Evolutionary conservation across 768 basidiomycete genomes (phyloP), one percentile per base, ranked within the genome.

Genomic region (Kwoniella sp.): DNA sequence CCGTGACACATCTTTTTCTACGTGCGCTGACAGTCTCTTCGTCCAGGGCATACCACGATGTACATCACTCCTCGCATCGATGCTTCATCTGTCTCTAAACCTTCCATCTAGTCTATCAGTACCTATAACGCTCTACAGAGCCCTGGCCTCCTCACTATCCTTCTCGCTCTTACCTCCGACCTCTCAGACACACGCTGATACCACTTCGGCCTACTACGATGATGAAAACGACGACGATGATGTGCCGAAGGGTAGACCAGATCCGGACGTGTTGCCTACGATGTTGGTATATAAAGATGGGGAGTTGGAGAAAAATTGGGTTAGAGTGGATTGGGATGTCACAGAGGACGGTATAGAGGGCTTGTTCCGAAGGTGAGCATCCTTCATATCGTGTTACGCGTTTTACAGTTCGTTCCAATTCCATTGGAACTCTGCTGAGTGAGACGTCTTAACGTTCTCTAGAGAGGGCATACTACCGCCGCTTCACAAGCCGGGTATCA

Each of bases 181-280:
- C 13, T 61, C 67, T 0, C 22, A 45, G 22, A 53, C 55, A 56
- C 34, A 58, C 28, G 20, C 37, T n/a, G 12, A 26, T 2, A 20
- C n/a, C 30, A 26, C 9, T 34, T n/a, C 12, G 17, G 5, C 34
- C 22, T 38, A 25, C 23, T 5, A 54, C 20, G 58, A 57, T 17
- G 67, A 67, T 13, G 63, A 68, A 15, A 47, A 66, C 17, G 68
- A 66, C 11, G 63, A 70, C 15, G 70, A 66, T 22, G 63, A 73
- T 3, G 59, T 63, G 15, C 54, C 56, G 13, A 30, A 57, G n/a
- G 68, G 63, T 26, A 50, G 23, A 58, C 67, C 78, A 11, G 78
- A 79, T 68, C 72, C 76, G 5, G 78, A 79, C 38, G 78, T 79
- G 2, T 47, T 79, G 30, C 78, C 78, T n/a, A 76, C 76, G 3